Evolutionary conservation across 2,329 filamentous ascomycete species (phyloP).

Genomic region (Aspergillus eucalypticola): DNA sequence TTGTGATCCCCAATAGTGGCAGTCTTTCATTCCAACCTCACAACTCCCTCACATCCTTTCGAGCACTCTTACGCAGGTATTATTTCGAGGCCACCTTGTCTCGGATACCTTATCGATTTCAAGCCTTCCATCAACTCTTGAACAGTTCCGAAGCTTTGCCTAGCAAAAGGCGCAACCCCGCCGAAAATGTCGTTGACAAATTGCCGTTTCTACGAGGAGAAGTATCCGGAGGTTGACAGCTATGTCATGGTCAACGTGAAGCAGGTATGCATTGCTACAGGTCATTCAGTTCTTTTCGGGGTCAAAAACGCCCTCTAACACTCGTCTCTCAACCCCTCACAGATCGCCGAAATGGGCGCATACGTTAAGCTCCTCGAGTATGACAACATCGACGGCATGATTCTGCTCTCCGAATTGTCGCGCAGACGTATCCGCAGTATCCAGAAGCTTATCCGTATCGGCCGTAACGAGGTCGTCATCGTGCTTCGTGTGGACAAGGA

Average conservation of each 20-base stretch:
- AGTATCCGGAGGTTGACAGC: conserved; percentile 97
- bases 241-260: conserved; percentile 99
- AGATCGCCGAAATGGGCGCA: conserved; percentile 99
- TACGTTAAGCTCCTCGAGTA: conserved; percentile 99
- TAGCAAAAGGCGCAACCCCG: conserved; percentile 44
- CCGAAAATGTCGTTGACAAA: conserved; percentile 90
- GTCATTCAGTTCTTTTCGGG: conserved; percentile 1
- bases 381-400: conserved; percentile 99
- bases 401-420: conserved; percentile 94
- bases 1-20: conserved; percentile 15
- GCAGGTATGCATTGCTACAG: conserved; percentile 61
- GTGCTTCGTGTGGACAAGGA: conserved; percentile 99
- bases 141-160: conserved; percentile 16
- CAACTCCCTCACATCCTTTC: conserved; percentile 17
- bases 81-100: conserved; percentile 2
- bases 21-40: conserved; percentile 18
- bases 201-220: conserved; percentile 97
- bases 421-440: conserved; percentile 98
- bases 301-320: conserved; percentile 14
- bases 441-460: conserved; percentile 97
- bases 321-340: conserved; percentile 11
- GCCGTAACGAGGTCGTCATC: conserved; percentile 97
- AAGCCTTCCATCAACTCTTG: not conserved
- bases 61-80: conserved; percentile 6
- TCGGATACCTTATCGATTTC: conserved; percentile 6